phyloP scores from a whole-genome alignment of 2,329 filamentous ascomycete species.

The Apiospora saccharicola region DNA sequence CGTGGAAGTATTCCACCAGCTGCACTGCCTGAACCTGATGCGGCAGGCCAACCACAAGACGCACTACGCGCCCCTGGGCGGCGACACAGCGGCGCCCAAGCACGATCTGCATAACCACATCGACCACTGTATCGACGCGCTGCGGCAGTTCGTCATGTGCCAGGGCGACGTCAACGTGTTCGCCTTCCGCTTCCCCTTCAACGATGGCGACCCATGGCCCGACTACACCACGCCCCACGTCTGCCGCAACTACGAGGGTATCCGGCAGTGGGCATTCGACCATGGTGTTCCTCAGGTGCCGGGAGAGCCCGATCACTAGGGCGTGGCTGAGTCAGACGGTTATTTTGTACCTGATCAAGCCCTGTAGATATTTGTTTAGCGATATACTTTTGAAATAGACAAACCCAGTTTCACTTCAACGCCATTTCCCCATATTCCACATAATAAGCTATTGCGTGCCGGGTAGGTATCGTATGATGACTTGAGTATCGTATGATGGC shows the following conservation, averaged over 20 bases:
- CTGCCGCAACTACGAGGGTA: slow-evolving; percentile 61
- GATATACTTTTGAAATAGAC: neutral
- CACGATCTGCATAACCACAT: slow-evolving; percentile 54
- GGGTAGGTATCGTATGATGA: neutral
- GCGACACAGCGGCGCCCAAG: slow-evolving; percentile 54
- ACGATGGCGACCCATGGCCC: slow-evolving; percentile 58
- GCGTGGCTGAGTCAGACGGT: neutral
- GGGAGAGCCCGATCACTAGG: slow-evolving; percentile 41
- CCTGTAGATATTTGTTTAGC: neutral
- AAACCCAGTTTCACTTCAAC: neutral
- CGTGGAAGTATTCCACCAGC: slow-evolving; percentile 64
- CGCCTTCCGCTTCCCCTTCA: slow-evolving; percentile 58
- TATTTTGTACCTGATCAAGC: neutral
- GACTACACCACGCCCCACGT: slow-evolving; percentile 61
- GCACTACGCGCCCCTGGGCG: slow-evolving; percentile 56
- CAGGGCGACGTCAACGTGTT: slow-evolving; percentile 63
- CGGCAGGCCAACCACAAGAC: slow-evolving; percentile 56
- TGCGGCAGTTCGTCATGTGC: slow-evolving; percentile 62
- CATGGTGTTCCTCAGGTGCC: slow-evolving; percentile 51
- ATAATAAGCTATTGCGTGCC: neutral
- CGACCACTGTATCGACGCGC: slow-evolving; percentile 62
- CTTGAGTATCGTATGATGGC: neutral
- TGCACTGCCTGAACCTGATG: slow-evolving; percentile 58
- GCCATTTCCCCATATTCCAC: neutral
- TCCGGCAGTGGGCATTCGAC: slow-evolving; percentile 60